These are phyloP conservation scores for Thelephora ganbajun DNA, from an alignment of 768 basidiomycete species.

Conservation along the genomic window DNA sequence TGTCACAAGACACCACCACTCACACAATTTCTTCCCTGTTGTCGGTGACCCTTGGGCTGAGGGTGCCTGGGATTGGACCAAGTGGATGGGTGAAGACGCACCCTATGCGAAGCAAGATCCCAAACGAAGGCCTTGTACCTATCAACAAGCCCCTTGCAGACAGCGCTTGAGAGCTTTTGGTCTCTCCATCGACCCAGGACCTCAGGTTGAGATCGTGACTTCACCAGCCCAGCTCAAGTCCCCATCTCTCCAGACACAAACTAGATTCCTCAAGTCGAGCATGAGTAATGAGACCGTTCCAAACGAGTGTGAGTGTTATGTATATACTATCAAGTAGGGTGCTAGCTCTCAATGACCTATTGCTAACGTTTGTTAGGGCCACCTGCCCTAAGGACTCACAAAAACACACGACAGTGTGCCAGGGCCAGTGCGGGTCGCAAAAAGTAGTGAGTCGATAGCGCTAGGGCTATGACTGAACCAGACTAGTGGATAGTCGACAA, in stretches of 20 bases:
- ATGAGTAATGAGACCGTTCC: too few species aligned
- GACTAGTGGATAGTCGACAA: too few species aligned
- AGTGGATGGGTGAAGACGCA: slow-evolving; percentile 32
- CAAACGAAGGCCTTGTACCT: slow-evolving; percentile 43
- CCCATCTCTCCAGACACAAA: too few species aligned
- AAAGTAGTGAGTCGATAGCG: too few species aligned
- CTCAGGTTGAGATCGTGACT: too few species aligned
- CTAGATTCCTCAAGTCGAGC: too few species aligned
- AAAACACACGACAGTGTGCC: too few species aligned
- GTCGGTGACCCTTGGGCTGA: slow-evolving; percentile 37
- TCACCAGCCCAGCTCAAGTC: too few species aligned
- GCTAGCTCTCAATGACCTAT: neutral
- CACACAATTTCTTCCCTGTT: slow-evolving; percentile 64
- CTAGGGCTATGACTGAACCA: too few species aligned
- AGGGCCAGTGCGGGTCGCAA: too few species aligned
- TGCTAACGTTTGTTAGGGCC: too few species aligned
- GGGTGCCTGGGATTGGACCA: slow-evolving; percentile 44
- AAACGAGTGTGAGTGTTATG: neutral
- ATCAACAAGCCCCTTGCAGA: slow-evolving; percentile 62
- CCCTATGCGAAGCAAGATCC: slow-evolving; percentile 22
- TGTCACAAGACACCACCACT: slow-evolving; percentile 75
- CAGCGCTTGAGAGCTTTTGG: slow-evolving; percentile 30
- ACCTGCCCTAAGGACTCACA: too few species aligned
- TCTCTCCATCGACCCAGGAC: slow-evolving; percentile 2
- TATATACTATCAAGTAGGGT: neutral